phyloP scores from a whole-genome alignment of 164 flowering plant species.

The Magnolia kwangsiensis region DNA sequence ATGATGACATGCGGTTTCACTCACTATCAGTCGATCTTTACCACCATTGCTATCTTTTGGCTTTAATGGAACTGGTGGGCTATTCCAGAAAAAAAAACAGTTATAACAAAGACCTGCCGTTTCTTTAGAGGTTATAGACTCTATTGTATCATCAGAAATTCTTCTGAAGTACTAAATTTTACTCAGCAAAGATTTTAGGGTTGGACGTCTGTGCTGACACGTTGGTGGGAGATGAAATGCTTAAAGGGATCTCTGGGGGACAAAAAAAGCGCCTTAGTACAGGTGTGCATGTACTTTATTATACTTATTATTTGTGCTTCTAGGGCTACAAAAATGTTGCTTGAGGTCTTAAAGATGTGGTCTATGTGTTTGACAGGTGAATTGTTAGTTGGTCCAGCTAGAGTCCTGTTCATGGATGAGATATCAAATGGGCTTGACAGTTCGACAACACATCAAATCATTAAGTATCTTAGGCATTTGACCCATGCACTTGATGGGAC shows the following conservation, averaged over 20 bases:
- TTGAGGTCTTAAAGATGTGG: conserved; percentile 16
- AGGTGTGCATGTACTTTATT: conserved; percentile 32
- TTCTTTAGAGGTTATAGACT: neutral
- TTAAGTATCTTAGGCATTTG: conserved; percentile 83
- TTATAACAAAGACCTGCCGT: neutral
- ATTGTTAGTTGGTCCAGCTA: conserved; percentile 79
- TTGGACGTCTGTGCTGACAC: conserved; percentile 91
- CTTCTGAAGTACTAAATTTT: conserved; percentile 32
- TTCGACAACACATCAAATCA: conserved; percentile 88
- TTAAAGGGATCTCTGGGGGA: conserved; percentile 94
- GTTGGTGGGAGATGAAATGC: conserved; percentile 92
- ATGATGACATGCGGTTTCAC: neutral
- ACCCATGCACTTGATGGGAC: conserved; percentile 80
- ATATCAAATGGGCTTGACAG: conserved; percentile 98
- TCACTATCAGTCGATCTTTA: neutral
- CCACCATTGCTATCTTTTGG: neutral
- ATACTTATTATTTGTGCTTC: neutral
- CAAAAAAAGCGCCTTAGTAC: conserved; percentile 96
- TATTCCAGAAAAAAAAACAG: neutral
- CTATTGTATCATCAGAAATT: neutral
- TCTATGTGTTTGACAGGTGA: conserved; percentile 58
- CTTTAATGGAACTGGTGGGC: neutral
- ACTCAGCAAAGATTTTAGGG: conserved; percentile 80
- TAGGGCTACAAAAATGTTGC: neutral
- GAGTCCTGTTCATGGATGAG: conserved; percentile 98